Evolutionary conservation across 306 rosid genomes (phyloP).

Genomic region (Pachyrhizus erosus): DNA sequence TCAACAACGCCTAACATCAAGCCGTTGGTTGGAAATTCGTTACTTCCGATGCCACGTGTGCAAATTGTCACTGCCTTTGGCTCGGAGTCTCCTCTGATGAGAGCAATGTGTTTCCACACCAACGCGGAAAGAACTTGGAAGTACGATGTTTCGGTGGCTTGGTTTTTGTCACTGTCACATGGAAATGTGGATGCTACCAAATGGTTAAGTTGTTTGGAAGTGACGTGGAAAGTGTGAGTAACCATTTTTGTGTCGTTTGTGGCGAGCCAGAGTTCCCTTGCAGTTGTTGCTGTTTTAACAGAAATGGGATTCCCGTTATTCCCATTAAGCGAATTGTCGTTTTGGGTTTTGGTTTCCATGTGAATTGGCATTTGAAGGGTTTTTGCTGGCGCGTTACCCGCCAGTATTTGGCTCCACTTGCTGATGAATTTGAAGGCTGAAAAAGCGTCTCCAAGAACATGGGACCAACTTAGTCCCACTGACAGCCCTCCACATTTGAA

Average conservation of each 20-base stretch:
- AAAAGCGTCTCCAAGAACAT: conserved; percentile 71
- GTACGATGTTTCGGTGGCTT: neutral
- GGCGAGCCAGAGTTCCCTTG: conserved; percentile 50
- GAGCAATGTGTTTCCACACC: conserved; percentile 65
- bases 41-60: neutral
- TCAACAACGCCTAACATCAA: conserved; percentile 58
- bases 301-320: conserved; percentile 34
- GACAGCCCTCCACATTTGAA: conserved; percentile 78
- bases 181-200: conserved; percentile 14
- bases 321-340: neutral
- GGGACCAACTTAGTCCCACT: conserved; percentile 82
- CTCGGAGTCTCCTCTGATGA: conserved; percentile 38
- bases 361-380: conserved; percentile 25
- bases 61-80: conserved; percentile 56
- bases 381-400: conserved; percentile 47
- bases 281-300: conserved; percentile 23
- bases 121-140: conserved; percentile 61
- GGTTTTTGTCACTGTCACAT: neutral
- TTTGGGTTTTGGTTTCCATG: neutral
- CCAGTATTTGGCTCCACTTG: conserved; percentile 52
- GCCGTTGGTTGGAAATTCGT: conserved; percentile 46
- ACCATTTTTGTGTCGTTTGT: conserved; percentile 42
- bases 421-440: conserved; percentile 68
- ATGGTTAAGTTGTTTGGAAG: conserved; percentile 44
- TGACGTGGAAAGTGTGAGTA: conserved; percentile 54